A percentile compares a stretch with the other conserved stretches of the same genome.
Evolutionary conservation across 1,139 yeast genomes (phyloP).

Genomic region (Suhomyces coccinellae): DNA sequence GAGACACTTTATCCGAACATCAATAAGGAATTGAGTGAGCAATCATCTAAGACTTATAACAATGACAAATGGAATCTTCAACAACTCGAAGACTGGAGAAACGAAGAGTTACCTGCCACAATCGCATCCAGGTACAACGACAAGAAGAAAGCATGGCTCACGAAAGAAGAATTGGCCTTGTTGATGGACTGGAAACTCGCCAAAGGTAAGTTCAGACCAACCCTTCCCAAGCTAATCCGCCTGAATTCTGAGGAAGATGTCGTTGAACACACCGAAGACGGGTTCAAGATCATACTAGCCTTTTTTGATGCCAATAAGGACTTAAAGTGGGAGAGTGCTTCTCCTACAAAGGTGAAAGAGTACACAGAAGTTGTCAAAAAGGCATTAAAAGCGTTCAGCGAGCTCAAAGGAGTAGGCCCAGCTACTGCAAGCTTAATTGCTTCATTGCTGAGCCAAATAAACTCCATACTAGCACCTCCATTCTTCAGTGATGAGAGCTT

Average conservation of each 20-base stretch:
- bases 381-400: constrained; percentile 32
- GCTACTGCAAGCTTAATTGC: constrained; percentile 50
- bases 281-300: constrained; percentile 27
- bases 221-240: constrained; percentile 41
- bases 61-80: constrained; percentile 27
- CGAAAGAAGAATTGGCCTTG: constrained; percentile 37
- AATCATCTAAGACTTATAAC: constrained; percentile 19
- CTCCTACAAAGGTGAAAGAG: constrained; percentile 3
- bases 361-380: constrained; percentile 23
- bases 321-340: constrained; percentile 13
- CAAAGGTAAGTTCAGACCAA: constrained; percentile 49
- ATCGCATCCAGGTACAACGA: constrained; percentile 22
- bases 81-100: constrained; percentile 41
- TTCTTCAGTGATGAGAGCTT: constrained; percentile 53
- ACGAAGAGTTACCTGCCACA: constrained; percentile 26
- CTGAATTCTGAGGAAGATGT: constrained; percentile 36
- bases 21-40: constrained; percentile 20
- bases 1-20: constrained; percentile 17
- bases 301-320: constrained; percentile 9
- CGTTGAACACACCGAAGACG: constrained; percentile 29
- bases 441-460: constrained; percentile 30
- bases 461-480: constrained; percentile 36
- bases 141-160: constrained; percentile 28
- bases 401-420: constrained; percentile 50
- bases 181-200: constrained; percentile 54